Evolutionary conservation across 2,329 filamentous ascomycete genomes (phyloP), one percentile per base, ranked within the genome.

Genomic region (Fusarium foetens): DNA sequence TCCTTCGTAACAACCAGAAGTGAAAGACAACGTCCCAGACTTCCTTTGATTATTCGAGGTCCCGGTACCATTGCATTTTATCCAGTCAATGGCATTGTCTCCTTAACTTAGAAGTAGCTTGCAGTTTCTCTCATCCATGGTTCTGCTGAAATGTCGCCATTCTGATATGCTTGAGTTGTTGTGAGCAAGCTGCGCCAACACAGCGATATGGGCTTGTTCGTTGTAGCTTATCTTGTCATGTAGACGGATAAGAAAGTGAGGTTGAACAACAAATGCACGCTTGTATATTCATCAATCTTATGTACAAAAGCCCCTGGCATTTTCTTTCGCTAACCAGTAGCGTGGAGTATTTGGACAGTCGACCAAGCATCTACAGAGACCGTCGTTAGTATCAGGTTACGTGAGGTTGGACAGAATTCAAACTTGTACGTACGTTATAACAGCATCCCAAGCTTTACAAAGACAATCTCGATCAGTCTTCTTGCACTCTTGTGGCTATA

Each of bases 291-390:
- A 5, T 23, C 10, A 8, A 9, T 35, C 13, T 11, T 35, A 66
- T 21, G 55, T 23, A 16, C 65, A 67, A 19, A 39, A 67, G 1
- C 65, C 36, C 17, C 65, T 68, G 6, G 55, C 48, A 6, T 67
- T 67, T 25, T 68, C 65, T 7, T 67, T 67, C 21, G 65, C 27
- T 29, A 68, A 17, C 63, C 46, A 67, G 31, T 43, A 35, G 17
- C 65, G 55, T 1, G 65, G 41, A 8, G 31, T 51, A 10, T 48
- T 29, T 17, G 46, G 39, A 27, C 64, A 67, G 35, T 43, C 39
- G 2, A 21, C n/a, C 7, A 67, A 19, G 12, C 65, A 67, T 2
- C 65, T 67, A 8, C 11, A 25, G n/a, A 7, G n/a, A 2, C 2
- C 0, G 17, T 5, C 0, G 4, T 67, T 21, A 62, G 42, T 12